Base-by-base conservation (phyloP, 1,139 yeast genomes). In the Geotrichum carabidarum region DNA sequence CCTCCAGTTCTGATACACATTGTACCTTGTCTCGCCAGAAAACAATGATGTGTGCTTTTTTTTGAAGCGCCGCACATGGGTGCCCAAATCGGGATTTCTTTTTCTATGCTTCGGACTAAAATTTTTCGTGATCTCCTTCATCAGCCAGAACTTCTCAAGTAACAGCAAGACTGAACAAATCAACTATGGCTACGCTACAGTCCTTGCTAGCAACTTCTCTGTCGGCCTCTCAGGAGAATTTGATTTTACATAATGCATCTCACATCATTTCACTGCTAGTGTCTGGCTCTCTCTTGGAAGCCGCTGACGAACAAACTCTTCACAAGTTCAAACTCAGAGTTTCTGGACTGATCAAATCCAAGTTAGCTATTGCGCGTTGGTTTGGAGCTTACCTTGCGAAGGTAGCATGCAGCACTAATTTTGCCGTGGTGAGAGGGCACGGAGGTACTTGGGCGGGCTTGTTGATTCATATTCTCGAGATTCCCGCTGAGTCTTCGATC, bases 371-470 rank as follows among this genome's bases (percentile, higher is more conserved):
- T 15, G 60, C 60, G 11, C 62, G 73, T 31, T 68, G 71, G 58
- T 65, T 67, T 51, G 76, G 72, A 1, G 66, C 71, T 12, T 63
- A 65, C 46, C 53, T 72, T 22, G 72, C 68, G 8, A 58, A 63
- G 8, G 58, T 59, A 1, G 62, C 71, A 1, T 60, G 69, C 14
- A 60, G 59, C 11, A 57, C 43, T 36, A 65, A 67, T 58, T 68
- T 72, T 66, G 62, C 61, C 8, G 59, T 67, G 47, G 55, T 72
- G 37, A 64, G 63, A 46, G 58, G 68, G 46, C 84, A 85, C 58
- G 94, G 95, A 1, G 71, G 74, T 2, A 70, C 74, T 9, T 78
- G 89, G 66, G 74, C 86, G 43, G 75, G 74, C 35, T 75, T 78
- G 58, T 65, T 89, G 59, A 65, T 82, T 60, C 78, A 84, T 66